Conservation (phyloP, 305 asterid genomes). For the Fraxinus baroniana region DNA sequence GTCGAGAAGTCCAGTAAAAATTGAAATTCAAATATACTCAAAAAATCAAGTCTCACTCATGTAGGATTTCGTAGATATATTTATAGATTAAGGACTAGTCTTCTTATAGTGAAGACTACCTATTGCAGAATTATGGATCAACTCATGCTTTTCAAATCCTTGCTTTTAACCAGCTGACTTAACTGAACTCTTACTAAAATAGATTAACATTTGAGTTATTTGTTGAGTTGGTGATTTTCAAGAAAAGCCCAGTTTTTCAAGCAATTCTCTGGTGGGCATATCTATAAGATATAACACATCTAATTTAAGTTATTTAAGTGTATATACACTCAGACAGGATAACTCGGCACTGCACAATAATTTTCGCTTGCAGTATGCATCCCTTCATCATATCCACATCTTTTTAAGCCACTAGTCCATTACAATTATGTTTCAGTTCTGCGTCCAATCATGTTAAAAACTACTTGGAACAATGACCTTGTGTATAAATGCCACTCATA, state of each 20-base stretch:
- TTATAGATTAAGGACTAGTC: not conserved
- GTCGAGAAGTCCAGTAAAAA: not conserved
- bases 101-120: not conserved
- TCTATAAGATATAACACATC: not conserved
- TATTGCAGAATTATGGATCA: not conserved
- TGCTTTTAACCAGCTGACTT: not conserved
- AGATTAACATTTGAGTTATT: not conserved
- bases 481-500: not conserved
- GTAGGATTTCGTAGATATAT: not conserved
- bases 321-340: not conserved
- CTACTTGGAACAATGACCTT: not conserved
- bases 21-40: not conserved
- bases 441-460: not conserved
- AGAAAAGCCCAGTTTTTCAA: not conserved
- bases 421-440: not conserved
- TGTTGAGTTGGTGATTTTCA: not conserved
- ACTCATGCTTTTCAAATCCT: not conserved
- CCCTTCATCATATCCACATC: not conserved
- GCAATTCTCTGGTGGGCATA: not conserved
- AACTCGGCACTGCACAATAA: not conserved
- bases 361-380: not conserved
- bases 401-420: not conserved
- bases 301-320: not conserved
- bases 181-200: not conserved
- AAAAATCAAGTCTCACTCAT: not conserved